Evolutionary conservation across 331 rosid genomes (phyloP).

Genomic region (Malus hybrid): DNA sequence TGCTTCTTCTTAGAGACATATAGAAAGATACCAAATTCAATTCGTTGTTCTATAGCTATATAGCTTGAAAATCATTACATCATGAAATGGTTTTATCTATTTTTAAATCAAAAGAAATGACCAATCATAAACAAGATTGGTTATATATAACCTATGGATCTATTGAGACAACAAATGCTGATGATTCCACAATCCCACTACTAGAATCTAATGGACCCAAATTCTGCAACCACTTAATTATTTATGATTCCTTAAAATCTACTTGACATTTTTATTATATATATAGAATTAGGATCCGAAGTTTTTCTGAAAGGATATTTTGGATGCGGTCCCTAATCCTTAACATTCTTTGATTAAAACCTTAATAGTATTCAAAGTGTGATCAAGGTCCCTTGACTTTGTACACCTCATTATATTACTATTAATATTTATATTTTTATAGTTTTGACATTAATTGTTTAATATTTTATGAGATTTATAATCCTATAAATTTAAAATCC

Average conservation of each 20-base stretch:
- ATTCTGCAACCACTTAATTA: background rate
- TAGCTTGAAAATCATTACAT: background rate
- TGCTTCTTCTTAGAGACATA: background rate
- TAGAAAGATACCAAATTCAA: background rate
- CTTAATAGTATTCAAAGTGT: too few species aligned
- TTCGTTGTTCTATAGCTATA: background rate
- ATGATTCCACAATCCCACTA: constrained; percentile 8
- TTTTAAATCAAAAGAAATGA: background rate
- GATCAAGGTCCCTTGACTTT: too few species aligned
- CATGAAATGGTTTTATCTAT: background rate
- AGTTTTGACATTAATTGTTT: too few species aligned
- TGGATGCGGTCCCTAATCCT: too few species aligned
- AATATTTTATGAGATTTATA: too few species aligned
- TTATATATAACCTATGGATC: background rate
- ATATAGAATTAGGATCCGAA: background rate
- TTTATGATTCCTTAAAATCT: constrained; percentile 3
- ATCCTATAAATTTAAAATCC: too few species aligned
- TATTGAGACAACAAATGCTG: background rate
- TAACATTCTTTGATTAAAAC: too few species aligned
- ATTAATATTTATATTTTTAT: too few species aligned
- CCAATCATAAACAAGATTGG: background rate
- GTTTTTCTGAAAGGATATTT: too few species aligned
- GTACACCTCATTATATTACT: too few species aligned
- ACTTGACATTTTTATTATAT: background rate
- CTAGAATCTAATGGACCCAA: background rate